phyloP scores from a whole-genome alignment of 805 yeast species.

The Scheffersomyces ergatensis region DNA sequence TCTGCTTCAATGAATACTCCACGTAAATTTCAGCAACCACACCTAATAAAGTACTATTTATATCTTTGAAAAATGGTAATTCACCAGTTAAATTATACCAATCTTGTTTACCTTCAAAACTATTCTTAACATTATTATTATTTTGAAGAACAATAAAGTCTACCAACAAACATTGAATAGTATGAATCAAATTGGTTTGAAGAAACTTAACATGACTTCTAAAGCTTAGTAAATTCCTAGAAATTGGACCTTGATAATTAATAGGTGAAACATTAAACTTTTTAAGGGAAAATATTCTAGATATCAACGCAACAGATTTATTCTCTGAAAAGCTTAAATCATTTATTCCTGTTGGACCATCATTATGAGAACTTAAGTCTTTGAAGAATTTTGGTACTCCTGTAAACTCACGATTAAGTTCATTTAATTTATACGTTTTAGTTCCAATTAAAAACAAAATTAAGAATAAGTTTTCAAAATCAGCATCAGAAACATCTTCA shows the following conservation, averaged over 20 bases:
- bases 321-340: constrained; percentile 34
- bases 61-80: constrained; percentile 57
- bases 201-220: constrained; percentile 61
- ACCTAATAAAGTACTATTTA: constrained; percentile 65
- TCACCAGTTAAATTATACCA: constrained; percentile 60
- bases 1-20: constrained; percentile 35
- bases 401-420: constrained; percentile 29
- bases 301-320: constrained; percentile 27
- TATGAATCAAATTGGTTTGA: constrained; percentile 47
- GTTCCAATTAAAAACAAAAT: constrained; percentile 43
- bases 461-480: constrained; percentile 43
- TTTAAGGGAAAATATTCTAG: constrained; percentile 35
- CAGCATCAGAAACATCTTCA: constrained; percentile 9
- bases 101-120: constrained; percentile 36
- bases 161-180: constrained; percentile 51
- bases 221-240: constrained; percentile 62
- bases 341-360: neutral
- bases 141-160: constrained; percentile 47
- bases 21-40: constrained; percentile 55
- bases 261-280: constrained; percentile 40
- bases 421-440: constrained; percentile 38
- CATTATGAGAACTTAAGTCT: constrained; percentile 15
- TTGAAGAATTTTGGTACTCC: constrained; percentile 33
- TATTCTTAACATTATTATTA: constrained; percentile 48
- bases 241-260: constrained; percentile 68